These are phyloP conservation scores for Cyanidium caldarium DNA, from an alignment of 23 red algal species.

Conservation along the genomic window DNA sequence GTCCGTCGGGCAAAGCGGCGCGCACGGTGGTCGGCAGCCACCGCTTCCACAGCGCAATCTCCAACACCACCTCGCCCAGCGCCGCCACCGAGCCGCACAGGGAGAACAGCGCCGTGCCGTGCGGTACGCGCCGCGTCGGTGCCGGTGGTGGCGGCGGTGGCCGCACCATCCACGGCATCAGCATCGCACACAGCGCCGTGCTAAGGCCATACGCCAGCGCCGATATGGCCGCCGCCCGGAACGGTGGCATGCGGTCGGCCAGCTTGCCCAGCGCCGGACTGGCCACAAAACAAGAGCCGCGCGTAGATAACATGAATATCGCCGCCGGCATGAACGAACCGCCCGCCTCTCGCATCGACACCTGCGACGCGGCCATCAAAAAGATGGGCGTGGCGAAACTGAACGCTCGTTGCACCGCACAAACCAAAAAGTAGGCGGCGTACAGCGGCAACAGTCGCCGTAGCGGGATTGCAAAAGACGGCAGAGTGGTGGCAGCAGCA, in stretches of 20 bases:
- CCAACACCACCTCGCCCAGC: background rate
- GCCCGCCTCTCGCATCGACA: background rate
- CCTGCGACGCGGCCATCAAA: background rate
- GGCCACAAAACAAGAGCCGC: background rate
- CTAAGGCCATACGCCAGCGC: background rate
- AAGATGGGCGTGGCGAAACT: background rate
- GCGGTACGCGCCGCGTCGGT: background rate
- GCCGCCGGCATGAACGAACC: constrained; percentile 2
- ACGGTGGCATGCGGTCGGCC: background rate
- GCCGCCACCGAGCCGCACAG: background rate
- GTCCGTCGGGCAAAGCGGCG: too few relatives aligned
- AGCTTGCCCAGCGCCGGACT: background rate
- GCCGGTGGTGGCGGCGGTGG: background rate
- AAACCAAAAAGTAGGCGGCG: background rate
- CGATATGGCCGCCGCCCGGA: background rate
- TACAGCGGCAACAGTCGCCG: background rate
- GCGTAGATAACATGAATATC: background rate
- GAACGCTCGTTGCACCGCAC: background rate
- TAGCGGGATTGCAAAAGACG: too few relatives aligned
- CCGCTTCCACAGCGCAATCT: constrained; percentile 8
- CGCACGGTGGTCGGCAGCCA: background rate
- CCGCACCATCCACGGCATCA: background rate
- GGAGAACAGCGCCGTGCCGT: background rate
- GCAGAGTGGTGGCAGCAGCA: too few relatives aligned
- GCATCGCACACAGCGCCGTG: background rate